These are phyloP conservation scores for Boletus sp. DNA, from an alignment of 768 basidiomycete species.

Conservation along the genomic window DNA sequence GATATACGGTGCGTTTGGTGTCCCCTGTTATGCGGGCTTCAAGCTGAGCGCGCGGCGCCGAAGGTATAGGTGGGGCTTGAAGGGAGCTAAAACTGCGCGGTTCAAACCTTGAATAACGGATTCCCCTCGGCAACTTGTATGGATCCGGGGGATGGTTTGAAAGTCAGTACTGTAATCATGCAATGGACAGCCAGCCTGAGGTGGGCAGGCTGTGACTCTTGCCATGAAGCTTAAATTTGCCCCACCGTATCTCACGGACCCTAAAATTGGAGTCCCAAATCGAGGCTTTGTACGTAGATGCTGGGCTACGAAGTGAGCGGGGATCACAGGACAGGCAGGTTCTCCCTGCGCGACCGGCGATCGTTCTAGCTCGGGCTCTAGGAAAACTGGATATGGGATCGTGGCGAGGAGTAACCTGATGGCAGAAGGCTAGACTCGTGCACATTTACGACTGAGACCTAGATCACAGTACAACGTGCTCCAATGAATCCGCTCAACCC, in stretches of 20 bases:
- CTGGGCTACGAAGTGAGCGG: neutral
- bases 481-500: too few species aligned
- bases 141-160: neutral
- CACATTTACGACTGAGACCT: neutral
- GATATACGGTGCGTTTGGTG: neutral
- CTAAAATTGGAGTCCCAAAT: conserved; percentile 15
- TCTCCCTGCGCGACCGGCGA: too few species aligned
- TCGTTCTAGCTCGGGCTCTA: too few species aligned
- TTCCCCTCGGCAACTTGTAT: neutral
- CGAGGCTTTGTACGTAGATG: conserved; percentile 4
- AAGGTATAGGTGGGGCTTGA: neutral
- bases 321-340: neutral
- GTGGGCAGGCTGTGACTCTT: neutral
- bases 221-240: conserved; percentile 19
- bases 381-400: too few species aligned
- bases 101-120: neutral
- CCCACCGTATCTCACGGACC: conserved; percentile 22
- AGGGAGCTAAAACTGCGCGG: neutral
- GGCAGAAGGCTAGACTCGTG: neutral
- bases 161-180: neutral
- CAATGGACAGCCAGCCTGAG: neutral
- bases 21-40: conserved; percentile 5
- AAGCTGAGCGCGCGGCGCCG: neutral
- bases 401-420: neutral
- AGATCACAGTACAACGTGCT: too few species aligned